Conservation (phyloP, 495 filamentous ascomycete species). For the Rhypophila decipiens region DNA sequence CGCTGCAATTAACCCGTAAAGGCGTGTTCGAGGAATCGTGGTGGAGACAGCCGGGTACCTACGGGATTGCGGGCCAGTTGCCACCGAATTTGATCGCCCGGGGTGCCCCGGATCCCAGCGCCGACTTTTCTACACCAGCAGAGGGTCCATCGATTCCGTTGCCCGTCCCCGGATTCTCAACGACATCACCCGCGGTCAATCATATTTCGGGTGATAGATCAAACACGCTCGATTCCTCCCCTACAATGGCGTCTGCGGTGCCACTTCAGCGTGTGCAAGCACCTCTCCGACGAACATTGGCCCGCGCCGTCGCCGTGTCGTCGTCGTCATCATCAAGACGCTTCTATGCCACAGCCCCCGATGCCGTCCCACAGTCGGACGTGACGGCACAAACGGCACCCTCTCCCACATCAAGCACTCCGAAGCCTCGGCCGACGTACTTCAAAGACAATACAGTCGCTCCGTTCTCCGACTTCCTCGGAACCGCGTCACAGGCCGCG, state of each 20-base stretch:
- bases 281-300: conserved; percentile 24
- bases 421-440: conserved; percentile 50
- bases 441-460: conserved; percentile 84
- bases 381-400: conserved; percentile 1
- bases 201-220: no score
- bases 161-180: background rate
- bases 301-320: conserved; percentile 14
- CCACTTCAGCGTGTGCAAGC: conserved; percentile 26
- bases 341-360: conserved; percentile 22
- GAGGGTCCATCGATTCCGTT: no score
- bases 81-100: background rate
- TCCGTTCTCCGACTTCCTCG: conserved; percentile 78
- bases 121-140: conserved; percentile 6
- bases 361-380: conserved; percentile 9
- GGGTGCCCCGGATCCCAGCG: background rate
- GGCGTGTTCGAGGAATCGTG: background rate
- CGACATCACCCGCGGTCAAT: background rate
- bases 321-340: no score
- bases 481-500: conserved; percentile 27
- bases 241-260: conserved; percentile 25
- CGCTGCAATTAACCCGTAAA: background rate
- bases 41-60: background rate
- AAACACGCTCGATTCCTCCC: no score
- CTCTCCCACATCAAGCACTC: conserved; percentile 7
- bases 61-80: background rate